Evolutionary conservation across 441 rosid species (phyloP).

Genomic region (Gossypium trilobum): DNA sequence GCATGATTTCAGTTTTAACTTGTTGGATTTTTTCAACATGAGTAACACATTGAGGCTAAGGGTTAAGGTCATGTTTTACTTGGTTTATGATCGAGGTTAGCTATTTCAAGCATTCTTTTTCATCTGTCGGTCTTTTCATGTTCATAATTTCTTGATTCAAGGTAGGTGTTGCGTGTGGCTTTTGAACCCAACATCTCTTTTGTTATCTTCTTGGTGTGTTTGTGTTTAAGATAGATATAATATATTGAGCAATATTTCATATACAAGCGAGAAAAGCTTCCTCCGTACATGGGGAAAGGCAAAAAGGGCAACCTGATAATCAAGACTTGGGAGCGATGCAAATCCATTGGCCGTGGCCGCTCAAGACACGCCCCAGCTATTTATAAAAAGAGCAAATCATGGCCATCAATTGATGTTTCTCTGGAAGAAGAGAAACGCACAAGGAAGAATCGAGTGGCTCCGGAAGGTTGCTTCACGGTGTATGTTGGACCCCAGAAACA

Average conservation of each 20-base stretch:
- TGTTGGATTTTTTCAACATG: slow-evolving; percentile 22
- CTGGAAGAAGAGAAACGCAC: neutral
- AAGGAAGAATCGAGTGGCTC: slow-evolving; percentile 26
- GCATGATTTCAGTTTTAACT: neutral
- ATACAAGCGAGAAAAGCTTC: neutral
- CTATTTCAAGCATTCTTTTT: neutral
- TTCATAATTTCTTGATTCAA: neutral
- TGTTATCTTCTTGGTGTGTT: neutral
- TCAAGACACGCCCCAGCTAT: neutral
- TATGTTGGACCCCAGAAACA: slow-evolving; percentile 53
- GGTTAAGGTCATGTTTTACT: slow-evolving; percentile 29
- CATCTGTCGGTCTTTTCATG: neutral
- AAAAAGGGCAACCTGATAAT: slow-evolving; percentile 29
- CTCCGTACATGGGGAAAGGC: neutral
- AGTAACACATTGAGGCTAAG: slow-evolving; percentile 44
- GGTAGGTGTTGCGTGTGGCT: slow-evolving; percentile 20
- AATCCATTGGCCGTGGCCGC: slow-evolving; percentile 31
- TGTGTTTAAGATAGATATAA: neutral
- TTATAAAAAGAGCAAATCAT: slow-evolving; percentile 35
- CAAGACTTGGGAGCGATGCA: slow-evolving; percentile 57
- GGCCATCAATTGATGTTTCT: slow-evolving; percentile 19
- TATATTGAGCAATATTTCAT: neutral
- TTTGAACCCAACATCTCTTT: slow-evolving; percentile 19
- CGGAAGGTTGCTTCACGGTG: slow-evolving; percentile 63
- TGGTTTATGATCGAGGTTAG: slow-evolving; percentile 51